These are phyloP conservation scores for Dissoconium aciculare DNA, from an alignment of 2,329 filamentous ascomycete species.

Conservation along the genomic window DNA sequence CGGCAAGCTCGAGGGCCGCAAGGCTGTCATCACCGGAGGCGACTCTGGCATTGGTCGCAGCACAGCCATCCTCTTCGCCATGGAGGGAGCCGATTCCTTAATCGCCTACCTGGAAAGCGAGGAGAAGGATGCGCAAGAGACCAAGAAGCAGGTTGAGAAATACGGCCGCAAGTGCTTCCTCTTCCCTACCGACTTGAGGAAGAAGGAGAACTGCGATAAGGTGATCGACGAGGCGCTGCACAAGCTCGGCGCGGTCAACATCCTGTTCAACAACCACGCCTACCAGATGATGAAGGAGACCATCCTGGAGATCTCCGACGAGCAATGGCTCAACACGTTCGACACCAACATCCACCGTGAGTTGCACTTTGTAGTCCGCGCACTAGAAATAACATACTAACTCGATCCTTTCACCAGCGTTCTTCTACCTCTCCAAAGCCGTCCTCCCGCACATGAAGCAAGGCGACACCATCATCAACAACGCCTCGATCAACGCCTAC, in stretches of 20 bases:
- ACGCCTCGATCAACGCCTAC: slow-evolving; percentile 71
- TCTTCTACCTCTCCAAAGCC: slow-evolving; percentile 71
- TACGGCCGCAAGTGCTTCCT: slow-evolving; percentile 52
- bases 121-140: slow-evolving; percentile 60
- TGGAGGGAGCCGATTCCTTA: slow-evolving; percentile 61
- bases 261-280: slow-evolving; percentile 57
- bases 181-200: slow-evolving; percentile 48
- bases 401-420: slow-evolving; percentile 21
- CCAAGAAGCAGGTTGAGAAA: slow-evolving; percentile 53
- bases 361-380: slow-evolving; percentile 3
- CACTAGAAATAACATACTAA: slow-evolving; percentile 1
- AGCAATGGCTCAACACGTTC: slow-evolving; percentile 69
- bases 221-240: slow-evolving; percentile 52
- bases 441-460: slow-evolving; percentile 55
- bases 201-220: slow-evolving; percentile 53
- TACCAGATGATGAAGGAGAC: slow-evolving; percentile 60
- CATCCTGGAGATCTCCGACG: slow-evolving; percentile 58
- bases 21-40: slow-evolving; percentile 66
- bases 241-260: slow-evolving; percentile 54
- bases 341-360: slow-evolving; percentile 60
- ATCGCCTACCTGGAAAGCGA: slow-evolving; percentile 65
- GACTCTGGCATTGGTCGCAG: slow-evolving; percentile 68
- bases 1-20: slow-evolving; percentile 60
- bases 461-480: slow-evolving; percentile 73
- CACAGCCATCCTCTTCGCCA: slow-evolving; percentile 60